Percentiles rank a stretch among this genome's conserved stretches.
These are phyloP conservation scores for Silene conica DNA, from an alignment of 148 eudicot genomes.

Conservation along the genomic window DNA sequence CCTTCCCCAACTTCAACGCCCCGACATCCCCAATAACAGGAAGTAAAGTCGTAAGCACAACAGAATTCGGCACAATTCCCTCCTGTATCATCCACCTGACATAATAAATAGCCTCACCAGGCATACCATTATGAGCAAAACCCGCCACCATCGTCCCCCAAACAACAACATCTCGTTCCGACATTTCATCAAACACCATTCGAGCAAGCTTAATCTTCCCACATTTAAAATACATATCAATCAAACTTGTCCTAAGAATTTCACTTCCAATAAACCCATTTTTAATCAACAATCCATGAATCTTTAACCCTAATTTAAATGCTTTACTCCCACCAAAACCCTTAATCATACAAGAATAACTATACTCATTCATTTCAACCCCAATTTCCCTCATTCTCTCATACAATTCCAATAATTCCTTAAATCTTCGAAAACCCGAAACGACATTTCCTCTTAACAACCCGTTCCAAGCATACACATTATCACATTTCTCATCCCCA, in stretches of 20 bases:
- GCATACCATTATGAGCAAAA: slow-evolving; percentile 64
- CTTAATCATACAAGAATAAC: slow-evolving; percentile 81
- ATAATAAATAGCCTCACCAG: slow-evolving; percentile 48
- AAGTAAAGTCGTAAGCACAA: slow-evolving; percentile 59
- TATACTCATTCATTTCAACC: slow-evolving; percentile 71
- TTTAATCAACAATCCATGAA: slow-evolving; percentile 67
- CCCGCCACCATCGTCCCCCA: slow-evolving; percentile 96
- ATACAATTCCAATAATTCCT: slow-evolving; percentile 38
- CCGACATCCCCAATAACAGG: slow-evolving; percentile 63
- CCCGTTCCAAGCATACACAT: slow-evolving; percentile 85
- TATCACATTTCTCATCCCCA: slow-evolving; percentile 32
- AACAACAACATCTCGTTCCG: slow-evolving; percentile 65
- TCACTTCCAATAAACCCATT: slow-evolving; percentile 59
- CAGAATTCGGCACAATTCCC: slow-evolving; percentile 61
- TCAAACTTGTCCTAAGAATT: slow-evolving; percentile 59
- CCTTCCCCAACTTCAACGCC: slow-evolving; percentile 54
- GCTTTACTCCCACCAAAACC: slow-evolving; percentile 68
- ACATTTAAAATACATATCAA: slow-evolving; percentile 91
- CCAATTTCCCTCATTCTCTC: slow-evolving; percentile 65
- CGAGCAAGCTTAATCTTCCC: slow-evolving; percentile 68
- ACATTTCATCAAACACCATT: slow-evolving; percentile 59
- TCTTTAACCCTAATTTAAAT: slow-evolving; percentile 58
- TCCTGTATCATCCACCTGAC: slow-evolving; percentile 60
- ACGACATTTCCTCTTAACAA: slow-evolving; percentile 83
- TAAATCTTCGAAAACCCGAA: slow-evolving; percentile 45